Evolutionary conservation across 805 yeast species (phyloP).

Genomic region (Saturnispora dispora): DNA sequence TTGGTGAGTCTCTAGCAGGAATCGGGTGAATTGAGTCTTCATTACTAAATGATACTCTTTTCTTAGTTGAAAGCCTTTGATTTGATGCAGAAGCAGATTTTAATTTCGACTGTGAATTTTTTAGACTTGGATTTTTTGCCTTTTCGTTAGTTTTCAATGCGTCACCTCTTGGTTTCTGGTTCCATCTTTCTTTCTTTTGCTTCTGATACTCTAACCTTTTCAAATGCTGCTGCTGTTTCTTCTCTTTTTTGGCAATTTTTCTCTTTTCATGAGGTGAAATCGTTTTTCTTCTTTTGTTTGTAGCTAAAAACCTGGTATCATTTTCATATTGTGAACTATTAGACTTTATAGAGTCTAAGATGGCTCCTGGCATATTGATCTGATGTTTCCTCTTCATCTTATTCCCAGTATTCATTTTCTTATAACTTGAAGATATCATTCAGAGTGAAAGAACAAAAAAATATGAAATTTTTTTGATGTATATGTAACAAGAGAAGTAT

Average conservation of each 20-base stretch:
- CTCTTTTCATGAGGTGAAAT: constrained; percentile 31
- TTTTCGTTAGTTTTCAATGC: background rate
- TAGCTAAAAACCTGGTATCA: constrained; percentile 23
- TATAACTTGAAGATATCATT: background rate
- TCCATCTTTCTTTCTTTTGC: background rate
- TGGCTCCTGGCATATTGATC: constrained; percentile 35
- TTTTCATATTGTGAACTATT: constrained; percentile 26
- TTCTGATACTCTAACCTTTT: constrained; percentile 1
- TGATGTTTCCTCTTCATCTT: constrained; percentile 21
- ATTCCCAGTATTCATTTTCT: background rate
- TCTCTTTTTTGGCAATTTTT: constrained; percentile 29
- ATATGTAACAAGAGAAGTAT: too few species aligned
- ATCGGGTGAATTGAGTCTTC: constrained; percentile 14
- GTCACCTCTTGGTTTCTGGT: background rate
- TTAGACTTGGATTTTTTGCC: constrained; percentile 3
- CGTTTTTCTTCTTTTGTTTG: constrained; percentile 20
- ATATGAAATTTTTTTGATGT: too few species aligned
- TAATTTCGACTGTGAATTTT: background rate
- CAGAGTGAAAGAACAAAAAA: background rate
- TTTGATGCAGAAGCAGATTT: background rate
- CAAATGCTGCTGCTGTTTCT: constrained; percentile 24
- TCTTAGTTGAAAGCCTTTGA: constrained; percentile 8
- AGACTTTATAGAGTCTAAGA: constrained; percentile 33
- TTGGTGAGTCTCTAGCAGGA: constrained; percentile 7
- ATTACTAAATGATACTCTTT: constrained; percentile 17